phyloP scores from a whole-genome alignment of 2,329 filamentous ascomycete genomes.

The Calonectria fujianensis region DNA sequence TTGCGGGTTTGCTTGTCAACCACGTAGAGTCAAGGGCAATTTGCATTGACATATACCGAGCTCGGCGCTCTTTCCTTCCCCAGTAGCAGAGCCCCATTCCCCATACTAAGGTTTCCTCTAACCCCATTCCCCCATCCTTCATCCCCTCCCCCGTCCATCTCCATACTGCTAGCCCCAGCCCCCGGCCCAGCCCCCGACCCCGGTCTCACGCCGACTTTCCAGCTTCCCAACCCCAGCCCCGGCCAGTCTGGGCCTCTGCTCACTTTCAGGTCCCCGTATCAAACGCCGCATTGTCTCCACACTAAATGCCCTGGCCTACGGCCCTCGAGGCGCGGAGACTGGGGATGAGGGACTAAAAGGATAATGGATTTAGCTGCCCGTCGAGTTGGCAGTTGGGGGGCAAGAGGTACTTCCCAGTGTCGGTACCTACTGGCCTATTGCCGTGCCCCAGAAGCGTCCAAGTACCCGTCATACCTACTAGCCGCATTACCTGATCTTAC shows the following conservation, averaged over 20 bases:
- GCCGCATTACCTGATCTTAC: slow-evolving; percentile 44
- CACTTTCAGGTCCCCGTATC: slow-evolving; percentile 43
- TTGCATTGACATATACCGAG: slow-evolving; percentile 41
- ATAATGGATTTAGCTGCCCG: slow-evolving; percentile 19
- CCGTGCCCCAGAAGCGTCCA: slow-evolving; percentile 11
- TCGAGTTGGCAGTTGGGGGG: slow-evolving; percentile 9
- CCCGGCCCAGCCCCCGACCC: slow-evolving; percentile 48
- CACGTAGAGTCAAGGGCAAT: background rate
- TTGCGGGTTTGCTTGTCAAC: background rate
- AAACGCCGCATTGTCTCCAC: slow-evolving; percentile 39
- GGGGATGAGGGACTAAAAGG: slow-evolving; percentile 29
- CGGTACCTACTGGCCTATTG: slow-evolving; percentile 22
- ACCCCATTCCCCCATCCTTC: slow-evolving; percentile 45
- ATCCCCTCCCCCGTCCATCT: slow-evolving; percentile 35
- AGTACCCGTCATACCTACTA: slow-evolving; percentile 30
- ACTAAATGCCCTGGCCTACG: slow-evolving; percentile 22
- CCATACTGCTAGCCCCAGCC: slow-evolving; percentile 44
- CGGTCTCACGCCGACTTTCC: slow-evolving; percentile 46
- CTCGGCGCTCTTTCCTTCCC: slow-evolving; percentile 44
- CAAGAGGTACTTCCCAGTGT: slow-evolving; percentile 20
- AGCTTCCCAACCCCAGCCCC: slow-evolving; percentile 44
- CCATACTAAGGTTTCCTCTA: slow-evolving; percentile 45
- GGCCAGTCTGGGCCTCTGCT: slow-evolving; percentile 41
- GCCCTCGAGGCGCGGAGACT: slow-evolving; percentile 20
- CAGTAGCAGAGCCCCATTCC: slow-evolving; percentile 53